These are phyloP conservation scores for Crotalaria pallida DNA, from an alignment of 306 rosid species.

Conservation along the genomic window DNA sequence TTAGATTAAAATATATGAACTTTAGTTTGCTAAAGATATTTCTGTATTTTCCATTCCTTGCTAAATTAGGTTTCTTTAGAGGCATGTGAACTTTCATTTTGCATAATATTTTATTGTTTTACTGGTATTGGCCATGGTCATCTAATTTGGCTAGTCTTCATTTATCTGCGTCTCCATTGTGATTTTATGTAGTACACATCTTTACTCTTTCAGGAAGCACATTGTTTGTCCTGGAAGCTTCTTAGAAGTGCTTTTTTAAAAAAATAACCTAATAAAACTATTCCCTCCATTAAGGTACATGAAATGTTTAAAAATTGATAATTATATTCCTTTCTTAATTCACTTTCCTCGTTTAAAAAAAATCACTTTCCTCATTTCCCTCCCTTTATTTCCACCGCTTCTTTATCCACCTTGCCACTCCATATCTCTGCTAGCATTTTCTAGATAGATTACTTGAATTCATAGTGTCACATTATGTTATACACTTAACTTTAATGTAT, in stretches of 20 bases:
- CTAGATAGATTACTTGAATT: background rate
- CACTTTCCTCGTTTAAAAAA: background rate
- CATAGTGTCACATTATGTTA: background rate
- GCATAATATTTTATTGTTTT: constrained; percentile 1
- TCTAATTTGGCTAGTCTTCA: background rate
- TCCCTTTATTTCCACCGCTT: background rate
- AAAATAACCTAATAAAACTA: background rate
- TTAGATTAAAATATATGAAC: background rate
- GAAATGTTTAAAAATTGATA: background rate
- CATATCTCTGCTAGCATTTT: background rate
- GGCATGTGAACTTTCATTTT: background rate
- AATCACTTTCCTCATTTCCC: background rate
- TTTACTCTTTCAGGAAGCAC: background rate
- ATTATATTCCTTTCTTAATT: background rate
- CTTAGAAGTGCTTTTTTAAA: background rate
- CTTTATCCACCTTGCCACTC: background rate
- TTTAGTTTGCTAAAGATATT: background rate
- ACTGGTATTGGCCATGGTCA: background rate
- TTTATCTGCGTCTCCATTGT: background rate
- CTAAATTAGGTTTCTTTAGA: background rate
- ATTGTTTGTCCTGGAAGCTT: background rate
- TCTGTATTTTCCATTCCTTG: background rate
- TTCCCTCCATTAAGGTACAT: background rate
- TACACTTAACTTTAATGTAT: constrained; percentile 18
- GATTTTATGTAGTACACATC: background rate